phyloP scores from a whole-genome alignment of 345 rosid species.

The Arabis alpina region DNA sequence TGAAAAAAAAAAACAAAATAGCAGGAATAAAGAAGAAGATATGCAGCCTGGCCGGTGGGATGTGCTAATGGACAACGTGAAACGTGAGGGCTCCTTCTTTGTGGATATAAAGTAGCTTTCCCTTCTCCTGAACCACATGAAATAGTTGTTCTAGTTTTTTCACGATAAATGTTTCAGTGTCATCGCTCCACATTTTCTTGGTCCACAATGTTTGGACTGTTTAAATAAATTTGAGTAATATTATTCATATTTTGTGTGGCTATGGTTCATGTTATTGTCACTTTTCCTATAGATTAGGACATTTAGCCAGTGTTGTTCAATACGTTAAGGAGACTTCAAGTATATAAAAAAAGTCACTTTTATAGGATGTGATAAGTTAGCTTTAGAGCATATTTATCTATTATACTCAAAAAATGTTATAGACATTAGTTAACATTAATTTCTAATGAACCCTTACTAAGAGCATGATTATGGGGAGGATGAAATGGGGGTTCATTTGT shows the following conservation, averaged over 20 bases:
- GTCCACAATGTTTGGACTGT: slow-evolving; percentile 20
- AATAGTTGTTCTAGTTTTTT: slow-evolving; percentile 5
- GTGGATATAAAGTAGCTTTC: background rate
- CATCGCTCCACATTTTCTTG: background rate
- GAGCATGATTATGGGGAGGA: too few species aligned
- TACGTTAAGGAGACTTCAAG: too few species aligned
- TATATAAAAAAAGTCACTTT: too few species aligned
- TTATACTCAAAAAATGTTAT: too few species aligned
- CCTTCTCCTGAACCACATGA: background rate
- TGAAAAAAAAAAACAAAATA: too few species aligned
- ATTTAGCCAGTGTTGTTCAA: too few species aligned
- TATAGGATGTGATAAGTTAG: too few species aligned
- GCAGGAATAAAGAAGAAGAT: background rate
- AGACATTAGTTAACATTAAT: too few species aligned
- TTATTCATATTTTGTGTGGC: slow-evolving; percentile 7
- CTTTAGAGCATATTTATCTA: too few species aligned
- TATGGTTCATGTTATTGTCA: background rate
- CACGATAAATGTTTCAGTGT: slow-evolving; percentile 11
- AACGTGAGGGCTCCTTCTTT: background rate
- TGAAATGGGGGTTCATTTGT: too few species aligned
- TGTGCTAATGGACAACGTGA: slow-evolving; percentile 8
- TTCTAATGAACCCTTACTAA: too few species aligned
- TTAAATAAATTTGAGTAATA: background rate
- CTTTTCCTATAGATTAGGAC: background rate
- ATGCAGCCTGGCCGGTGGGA: background rate